Evolutionary conservation across 345 rosid species (phyloP).

Genomic region (Luvunga scandens): DNA sequence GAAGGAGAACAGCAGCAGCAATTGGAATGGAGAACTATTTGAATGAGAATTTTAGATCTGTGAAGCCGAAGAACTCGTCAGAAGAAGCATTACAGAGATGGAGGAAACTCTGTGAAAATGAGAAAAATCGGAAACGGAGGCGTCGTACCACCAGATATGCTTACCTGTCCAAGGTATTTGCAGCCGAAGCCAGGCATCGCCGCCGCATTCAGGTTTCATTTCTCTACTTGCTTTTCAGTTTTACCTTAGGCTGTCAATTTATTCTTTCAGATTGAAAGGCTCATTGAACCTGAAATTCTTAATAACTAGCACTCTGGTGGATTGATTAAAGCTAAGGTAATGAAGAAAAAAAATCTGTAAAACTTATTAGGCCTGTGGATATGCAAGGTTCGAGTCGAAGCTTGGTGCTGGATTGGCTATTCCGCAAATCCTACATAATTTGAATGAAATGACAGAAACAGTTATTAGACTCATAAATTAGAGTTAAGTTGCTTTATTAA

Average conservation of each 20-base stretch:
- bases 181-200: slow-evolving; percentile 51
- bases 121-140: slow-evolving; percentile 73
- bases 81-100: slow-evolving; percentile 92
- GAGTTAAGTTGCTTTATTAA: too few species aligned
- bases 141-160: slow-evolving; percentile 32
- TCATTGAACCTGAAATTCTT: neutral
- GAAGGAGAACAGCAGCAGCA: neutral
- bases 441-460: too few species aligned
- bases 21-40: slow-evolving; percentile 56
- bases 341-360: slow-evolving; percentile 1
- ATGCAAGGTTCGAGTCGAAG: too few species aligned
- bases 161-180: too few species aligned
- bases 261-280: neutral
- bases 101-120: slow-evolving; percentile 86
- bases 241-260: neutral
- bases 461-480: too few species aligned
- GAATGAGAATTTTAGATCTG: slow-evolving; percentile 72
- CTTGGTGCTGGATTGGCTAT: too few species aligned
- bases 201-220: slow-evolving; percentile 62
- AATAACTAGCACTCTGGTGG: neutral
- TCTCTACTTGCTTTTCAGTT: neutral
- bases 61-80: slow-evolving; percentile 85
- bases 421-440: too few species aligned
- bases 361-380: too few species aligned
- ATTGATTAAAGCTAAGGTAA: neutral